These are phyloP conservation scores for Fusarium fracticaudum DNA, from an alignment of 2,329 filamentous ascomycete genomes.

Conservation along the genomic window DNA sequence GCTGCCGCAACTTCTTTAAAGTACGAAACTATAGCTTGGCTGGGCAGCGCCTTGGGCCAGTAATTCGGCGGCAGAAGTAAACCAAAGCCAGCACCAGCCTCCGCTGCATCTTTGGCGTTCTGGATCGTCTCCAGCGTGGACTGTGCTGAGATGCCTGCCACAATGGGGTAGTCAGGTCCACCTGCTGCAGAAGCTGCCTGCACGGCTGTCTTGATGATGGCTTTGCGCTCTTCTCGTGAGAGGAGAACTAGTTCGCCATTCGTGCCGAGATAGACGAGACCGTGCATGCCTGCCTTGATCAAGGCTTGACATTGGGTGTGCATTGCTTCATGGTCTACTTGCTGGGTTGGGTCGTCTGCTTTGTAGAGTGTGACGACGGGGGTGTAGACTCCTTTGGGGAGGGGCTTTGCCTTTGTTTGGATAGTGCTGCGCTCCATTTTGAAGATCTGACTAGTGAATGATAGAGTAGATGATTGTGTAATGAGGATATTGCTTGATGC, in stretches of 20 bases:
- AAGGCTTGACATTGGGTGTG: constrained; percentile 54
- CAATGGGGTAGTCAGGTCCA: constrained; percentile 51
- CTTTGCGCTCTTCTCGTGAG: constrained; percentile 51
- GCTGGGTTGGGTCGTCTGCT: constrained; percentile 49
- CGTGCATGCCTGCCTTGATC: constrained; percentile 55
- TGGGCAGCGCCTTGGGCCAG: constrained; percentile 66
- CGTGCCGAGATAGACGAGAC: constrained; percentile 58
- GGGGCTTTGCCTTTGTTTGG: constrained; percentile 48
- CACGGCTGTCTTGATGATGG: constrained; percentile 52
- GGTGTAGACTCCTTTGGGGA: constrained; percentile 57
- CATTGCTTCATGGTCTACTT: constrained; percentile 56
- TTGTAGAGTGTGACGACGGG: constrained; percentile 59
- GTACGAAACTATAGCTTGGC: constrained; percentile 65
- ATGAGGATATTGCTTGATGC: neutral
- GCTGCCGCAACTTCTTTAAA: constrained; percentile 70
- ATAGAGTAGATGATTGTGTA: neutral
- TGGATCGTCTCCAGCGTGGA: constrained; percentile 72
- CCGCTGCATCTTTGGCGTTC: constrained; percentile 71
- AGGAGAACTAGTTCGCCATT: constrained; percentile 58
- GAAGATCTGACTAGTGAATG: neutral
- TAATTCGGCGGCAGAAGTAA: constrained; percentile 81
- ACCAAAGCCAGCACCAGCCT: constrained; percentile 76
- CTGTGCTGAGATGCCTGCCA: constrained; percentile 55
- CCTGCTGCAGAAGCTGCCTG: constrained; percentile 50
- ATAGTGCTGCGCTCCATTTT: constrained; percentile 45